Conservation (phyloP, 345 rosid genomes). For the Heritiera littoralis region DNA sequence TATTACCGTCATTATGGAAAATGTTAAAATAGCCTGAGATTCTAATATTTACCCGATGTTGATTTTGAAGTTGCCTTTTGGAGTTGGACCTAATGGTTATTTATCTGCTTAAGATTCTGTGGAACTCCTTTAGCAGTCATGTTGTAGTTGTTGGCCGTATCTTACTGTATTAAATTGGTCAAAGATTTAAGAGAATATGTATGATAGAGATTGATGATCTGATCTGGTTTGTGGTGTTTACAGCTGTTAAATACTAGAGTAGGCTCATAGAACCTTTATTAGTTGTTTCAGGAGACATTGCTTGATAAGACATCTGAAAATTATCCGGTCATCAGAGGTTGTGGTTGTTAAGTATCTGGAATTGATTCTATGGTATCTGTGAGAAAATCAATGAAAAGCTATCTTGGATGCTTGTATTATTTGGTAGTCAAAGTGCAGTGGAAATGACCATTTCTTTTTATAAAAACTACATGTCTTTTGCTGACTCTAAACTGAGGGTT, state of each 20-base stretch:
- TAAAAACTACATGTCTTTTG: not conserved
- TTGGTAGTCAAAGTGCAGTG: not conserved
- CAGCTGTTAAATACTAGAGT: not conserved
- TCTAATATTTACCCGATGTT: not conserved
- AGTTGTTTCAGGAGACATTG: not conserved
- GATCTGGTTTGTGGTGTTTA: conserved; percentile 1
- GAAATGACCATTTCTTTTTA: not conserved
- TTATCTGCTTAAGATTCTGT: not conserved
- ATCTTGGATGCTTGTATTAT: conserved; percentile 13
- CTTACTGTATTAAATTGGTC: not conserved
- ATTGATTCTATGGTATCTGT: not conserved
- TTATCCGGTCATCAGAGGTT: not conserved
- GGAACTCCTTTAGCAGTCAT: not conserved
- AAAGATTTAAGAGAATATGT: not conserved
- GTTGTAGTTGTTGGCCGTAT: not conserved
- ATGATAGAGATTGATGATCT: not conserved
- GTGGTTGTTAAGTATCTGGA: not conserved
- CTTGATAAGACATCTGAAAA: not conserved
- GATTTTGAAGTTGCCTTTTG: conserved; percentile 5
- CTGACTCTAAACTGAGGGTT: not conserved
- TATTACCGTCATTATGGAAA: not conserved
- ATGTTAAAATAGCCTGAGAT: not conserved
- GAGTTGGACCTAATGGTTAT: not conserved
- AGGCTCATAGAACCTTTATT: conserved; percentile 1
- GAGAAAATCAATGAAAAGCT: not conserved